Conservation (phyloP, 2,329 filamentous ascomycete species). For the Xylariales sp. region DNA sequence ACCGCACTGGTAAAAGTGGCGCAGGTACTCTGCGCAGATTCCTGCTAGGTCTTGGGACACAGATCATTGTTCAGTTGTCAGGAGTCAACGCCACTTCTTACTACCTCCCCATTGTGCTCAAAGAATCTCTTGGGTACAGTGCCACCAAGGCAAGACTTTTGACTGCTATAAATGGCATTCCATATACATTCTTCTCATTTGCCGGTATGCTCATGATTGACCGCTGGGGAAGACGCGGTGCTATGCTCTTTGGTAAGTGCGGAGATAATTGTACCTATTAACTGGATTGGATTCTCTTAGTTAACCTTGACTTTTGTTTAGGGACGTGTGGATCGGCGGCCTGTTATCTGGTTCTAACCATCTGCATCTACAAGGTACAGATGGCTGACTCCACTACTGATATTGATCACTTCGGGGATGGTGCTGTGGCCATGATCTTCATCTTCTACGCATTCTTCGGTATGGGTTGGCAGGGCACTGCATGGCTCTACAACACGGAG, state of each 20-base stretch:
- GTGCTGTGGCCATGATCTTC: constrained; percentile 46
- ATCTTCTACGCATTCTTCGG: constrained; percentile 51
- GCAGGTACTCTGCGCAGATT: constrained; percentile 46
- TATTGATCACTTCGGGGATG: no score
- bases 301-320: no score
- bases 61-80: constrained; percentile 29
- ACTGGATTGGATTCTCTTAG: no score
- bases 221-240: constrained; percentile 46
- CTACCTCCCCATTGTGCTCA: constrained; percentile 44
- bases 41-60: constrained; percentile 45
- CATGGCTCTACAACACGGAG: constrained; percentile 41
- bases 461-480: constrained; percentile 43
- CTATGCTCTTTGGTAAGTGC: constrained; percentile 48
- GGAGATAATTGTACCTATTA: neutral
- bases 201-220: constrained; percentile 24
- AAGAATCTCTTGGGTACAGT: constrained; percentile 44
- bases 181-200: constrained; percentile 23
- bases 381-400: no score
- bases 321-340: no score
- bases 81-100: constrained; percentile 25
- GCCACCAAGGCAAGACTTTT: constrained; percentile 46
- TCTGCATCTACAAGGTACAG: no score
- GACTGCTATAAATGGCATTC: constrained; percentile 39
- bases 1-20: constrained; percentile 33
- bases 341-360: no score